Evolutionary conservation across 192 early-diverging fungal genomes (phyloP), one percentile per base, ranked within the genome.

Genomic region (Rhizoclosmatium globosum): DNA sequence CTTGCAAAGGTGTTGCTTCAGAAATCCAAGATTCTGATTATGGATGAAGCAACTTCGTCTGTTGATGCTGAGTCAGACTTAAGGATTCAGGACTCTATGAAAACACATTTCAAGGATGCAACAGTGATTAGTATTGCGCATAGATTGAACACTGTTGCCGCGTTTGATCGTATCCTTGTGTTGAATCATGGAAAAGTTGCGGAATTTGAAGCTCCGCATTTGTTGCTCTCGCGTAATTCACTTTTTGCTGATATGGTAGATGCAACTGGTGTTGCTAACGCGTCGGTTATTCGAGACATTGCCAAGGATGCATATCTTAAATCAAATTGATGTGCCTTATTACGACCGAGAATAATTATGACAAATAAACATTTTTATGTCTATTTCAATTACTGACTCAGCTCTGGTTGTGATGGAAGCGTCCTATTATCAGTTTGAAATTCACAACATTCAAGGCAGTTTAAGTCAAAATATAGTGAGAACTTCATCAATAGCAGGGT

Each of bases 131-230:
- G 82, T n/a, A 87, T 89, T 77, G 85, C 86, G 23, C 81, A 83
- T 68, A 53, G 86, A n/a, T 65, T 86, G 77, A 43, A 71, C 21
- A 84, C 82, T 17, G 79, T 82, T 38, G 84, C 79, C 65, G 88
- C 90, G 70, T 88, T 82, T 66, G 87, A 91, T 74, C 78, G 85
- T 15, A 91, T 95, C 47, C 71, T 94, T 17, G 93, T 95, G 0
- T 77, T 95, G 9, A 92, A 94, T 48, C 79, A 85, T 31, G 95
- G 94, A 31, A 70, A 80, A 7, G 82, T 95, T 19, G 86, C 84
- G 4, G 95, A 96, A 79, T 92, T 89, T 57, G 93, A 92, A 41
- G n/a, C 76, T 31, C 82, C 82, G 39, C n/a, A n/a, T n/a, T 57
- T 46, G 21, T 7, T 31, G 11, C 46, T 83, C 19, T n/a, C 80